Conservation (phyloP, 1,284 basidiomycete genomes). For the Filobasidium uniguttulatum region DNA sequence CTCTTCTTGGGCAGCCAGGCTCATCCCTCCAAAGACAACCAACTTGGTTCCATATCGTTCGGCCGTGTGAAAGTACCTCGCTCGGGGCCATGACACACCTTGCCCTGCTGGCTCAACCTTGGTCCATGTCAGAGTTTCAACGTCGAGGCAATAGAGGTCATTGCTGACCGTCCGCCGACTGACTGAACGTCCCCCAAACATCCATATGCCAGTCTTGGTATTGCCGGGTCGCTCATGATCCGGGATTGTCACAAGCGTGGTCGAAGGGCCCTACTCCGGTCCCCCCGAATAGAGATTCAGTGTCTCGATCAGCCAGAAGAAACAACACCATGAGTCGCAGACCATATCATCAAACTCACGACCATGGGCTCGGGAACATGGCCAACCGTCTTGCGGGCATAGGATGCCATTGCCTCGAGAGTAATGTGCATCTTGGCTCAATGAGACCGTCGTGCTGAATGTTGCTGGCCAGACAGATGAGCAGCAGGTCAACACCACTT, state of each 20-base stretch:
- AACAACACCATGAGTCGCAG: too few species aligned
- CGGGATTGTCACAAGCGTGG: slow-evolving; percentile 29
- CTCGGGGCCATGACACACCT: slow-evolving; percentile 44
- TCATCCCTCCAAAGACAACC: slow-evolving; percentile 87
- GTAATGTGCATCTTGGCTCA: slow-evolving; percentile 4
- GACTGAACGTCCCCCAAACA: slow-evolving; percentile 70
- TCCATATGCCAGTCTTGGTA: slow-evolving; percentile 26
- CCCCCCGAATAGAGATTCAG: too few species aligned
- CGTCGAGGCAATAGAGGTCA: slow-evolving; percentile 45
- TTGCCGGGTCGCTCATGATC: slow-evolving; percentile 21
- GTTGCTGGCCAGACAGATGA: background rate
- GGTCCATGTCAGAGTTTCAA: slow-evolving; percentile 64
- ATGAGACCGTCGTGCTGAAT: too few species aligned
- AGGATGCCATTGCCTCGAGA: slow-evolving; percentile 58
- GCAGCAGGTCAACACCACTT: background rate
- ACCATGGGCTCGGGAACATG: slow-evolving; percentile 79
- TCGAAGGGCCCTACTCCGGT: slow-evolving; percentile 19
- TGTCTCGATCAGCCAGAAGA: too few species aligned
- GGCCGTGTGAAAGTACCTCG: slow-evolving; percentile 74
- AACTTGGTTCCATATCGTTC: slow-evolving; percentile 78
- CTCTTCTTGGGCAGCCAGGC: slow-evolving; percentile 51
- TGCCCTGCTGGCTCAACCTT: slow-evolving; percentile 38
- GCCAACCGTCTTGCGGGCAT: slow-evolving; percentile 64
- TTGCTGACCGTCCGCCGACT: slow-evolving; percentile 44
- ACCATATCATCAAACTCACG: too few species aligned